phyloP scores from a whole-genome alignment of 495 filamentous ascomycete species.

The Penicillium mononematosum region DNA sequence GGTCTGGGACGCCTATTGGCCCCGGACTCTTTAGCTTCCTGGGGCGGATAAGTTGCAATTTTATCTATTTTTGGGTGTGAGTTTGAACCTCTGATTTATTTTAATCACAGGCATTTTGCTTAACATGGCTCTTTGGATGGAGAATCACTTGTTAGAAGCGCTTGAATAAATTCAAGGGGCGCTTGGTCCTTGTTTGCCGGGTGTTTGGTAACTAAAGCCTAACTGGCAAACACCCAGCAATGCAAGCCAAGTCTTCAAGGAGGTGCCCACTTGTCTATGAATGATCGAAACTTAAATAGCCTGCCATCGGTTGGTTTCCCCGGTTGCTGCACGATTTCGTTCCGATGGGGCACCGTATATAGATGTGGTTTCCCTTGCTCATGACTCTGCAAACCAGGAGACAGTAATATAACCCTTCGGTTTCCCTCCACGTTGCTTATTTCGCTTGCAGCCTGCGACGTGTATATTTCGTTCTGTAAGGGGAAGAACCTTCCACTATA shows the following conservation, averaged over 20 bases:
- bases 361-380: slow-evolving; percentile 19
- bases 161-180: neutral
- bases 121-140: neutral
- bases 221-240: slow-evolving; percentile 1
- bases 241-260: slow-evolving; percentile 6
- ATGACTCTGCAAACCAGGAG: neutral
- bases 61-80: slow-evolving; percentile 9
- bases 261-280: slow-evolving; percentile 1
- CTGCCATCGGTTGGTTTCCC: slow-evolving; percentile 7
- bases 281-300: slow-evolving; percentile 10
- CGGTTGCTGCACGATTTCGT: slow-evolving; percentile 18
- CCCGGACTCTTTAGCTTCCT: slow-evolving; percentile 11
- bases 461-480: slow-evolving; percentile 7
- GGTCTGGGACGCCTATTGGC: slow-evolving; percentile 11
- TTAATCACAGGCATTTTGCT: neutral
- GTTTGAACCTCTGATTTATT: neutral
- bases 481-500: neutral
- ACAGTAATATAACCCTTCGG: neutral
- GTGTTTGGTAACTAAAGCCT: neutral
- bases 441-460: neutral
- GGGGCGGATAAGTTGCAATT: slow-evolving; percentile 5
- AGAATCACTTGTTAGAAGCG: neutral
- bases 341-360: neutral
- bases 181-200: neutral
- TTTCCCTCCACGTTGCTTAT: slow-evolving; percentile 13